Base-by-base conservation (phyloP, 305 asterid genomes). In the Fraxinus albicans region DNA sequence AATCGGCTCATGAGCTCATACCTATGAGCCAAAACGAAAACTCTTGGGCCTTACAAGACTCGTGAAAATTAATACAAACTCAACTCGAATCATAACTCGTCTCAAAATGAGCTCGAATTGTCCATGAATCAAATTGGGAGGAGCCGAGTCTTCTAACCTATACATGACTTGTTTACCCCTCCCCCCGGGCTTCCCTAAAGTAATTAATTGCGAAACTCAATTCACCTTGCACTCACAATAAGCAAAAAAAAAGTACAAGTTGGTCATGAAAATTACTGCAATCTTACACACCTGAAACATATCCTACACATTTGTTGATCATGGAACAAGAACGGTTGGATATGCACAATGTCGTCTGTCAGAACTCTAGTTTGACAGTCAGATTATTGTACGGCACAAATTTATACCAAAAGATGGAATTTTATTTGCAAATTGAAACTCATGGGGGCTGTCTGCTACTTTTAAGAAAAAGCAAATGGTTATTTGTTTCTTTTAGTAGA, bases 261-360 rank as follows among this genome's bases (percentile, higher is more conserved):
- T 40, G 75, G 65, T 35, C 40, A 2, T 47, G 25, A 55, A 27
- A 77, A 35, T 81, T 38, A 27, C 31, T 23, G 63, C 10, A 40
- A 21, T 40, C 63, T 29, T 35, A 40, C 34, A 77, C 73, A 76
- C 63, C 13, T 58, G 19, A 55, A 42, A 79, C 83, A 85, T 77
- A 58, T 78, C 85, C 78, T 73, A 60, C 87, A 81, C 79, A 42
- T 50, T 42, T 81, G 29, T 42, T 65, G 80, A n/a, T 40, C 79
- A 72, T 15, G 77, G 77, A 47, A 27, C 80, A 21, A 60, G 29
- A 60, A 60, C 31, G 65, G 81, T 67, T 74, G 21, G 73, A 50
- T 40, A 80, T 33, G 63, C 21, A 53, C 58, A 12, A 5, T 35
- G 40, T 35, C 40, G 8, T 6, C 23, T 17, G 63, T 53, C 63